Base-by-base conservation (phyloP, 306 rosid species). In the Citrullus colocynthis region DNA sequence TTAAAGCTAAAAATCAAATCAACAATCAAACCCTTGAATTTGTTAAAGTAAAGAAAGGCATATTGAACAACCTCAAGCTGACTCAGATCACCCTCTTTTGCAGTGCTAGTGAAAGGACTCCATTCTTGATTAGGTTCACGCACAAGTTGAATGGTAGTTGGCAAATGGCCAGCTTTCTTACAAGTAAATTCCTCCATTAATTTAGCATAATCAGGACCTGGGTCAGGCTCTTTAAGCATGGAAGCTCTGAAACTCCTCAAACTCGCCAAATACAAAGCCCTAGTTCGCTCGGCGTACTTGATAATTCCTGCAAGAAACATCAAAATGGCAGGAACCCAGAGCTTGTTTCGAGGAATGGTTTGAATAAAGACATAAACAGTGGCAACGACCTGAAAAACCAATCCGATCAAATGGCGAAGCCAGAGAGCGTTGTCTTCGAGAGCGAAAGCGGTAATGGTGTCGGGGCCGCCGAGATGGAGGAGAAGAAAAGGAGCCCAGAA, bases 401-500 rank as follows among this genome's bases (percentile, higher is more conserved):
- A 79, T 3, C 85, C 87, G 30, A 83, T 54, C 37, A 88, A 63
- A 71, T 88, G 92, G 49, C 92, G 76, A 13, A 80, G 75, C 92
- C 90, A 88, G 20, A 88, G 80, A 1, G 85, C 76, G 24, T 88
- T 86, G 61, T 88, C 91, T 24, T 86, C 86, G 0, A 86, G 74
- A 66, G 91, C 74, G 56, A 86, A 82, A 4, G 89, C 85, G n/a
- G 87, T 81, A 5, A 88, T 88, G 64, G 91, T 84, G 82, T 88
- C 85, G 28, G 89, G 91, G 18, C 89, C 91, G 32, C 87, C 91
- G 57, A 88, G 82, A 60, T 88, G 91, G 28, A 88, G 18, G 51
- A 88, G 74, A 16, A 84, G 83, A 78, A 88, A 88, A 3, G 91
- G 87, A 6, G 89, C 82, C 91, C 91, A 88, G 7, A 88, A 81